phyloP scores from a whole-genome alignment of 2,329 filamentous ascomycete genomes.

The Botrytis tulipae region DNA sequence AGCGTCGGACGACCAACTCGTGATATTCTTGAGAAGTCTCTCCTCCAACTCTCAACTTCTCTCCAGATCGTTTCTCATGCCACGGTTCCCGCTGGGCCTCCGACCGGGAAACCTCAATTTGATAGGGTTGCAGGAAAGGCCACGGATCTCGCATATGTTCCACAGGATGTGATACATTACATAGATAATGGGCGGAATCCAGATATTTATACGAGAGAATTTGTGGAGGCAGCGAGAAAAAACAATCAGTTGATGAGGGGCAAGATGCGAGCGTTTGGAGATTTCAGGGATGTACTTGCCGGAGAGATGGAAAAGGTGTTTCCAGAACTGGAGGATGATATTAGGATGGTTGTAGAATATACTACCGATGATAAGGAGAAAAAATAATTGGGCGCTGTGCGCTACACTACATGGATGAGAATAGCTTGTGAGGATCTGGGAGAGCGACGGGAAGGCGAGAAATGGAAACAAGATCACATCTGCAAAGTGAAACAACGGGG shows the following conservation, averaged over 20 bases:
- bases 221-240: constrained; percentile 65
- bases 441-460: neutral
- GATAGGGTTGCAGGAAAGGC: constrained; percentile 2
- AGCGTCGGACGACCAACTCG: constrained; percentile 47
- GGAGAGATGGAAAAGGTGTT: constrained; percentile 36
- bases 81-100: constrained; percentile 31
- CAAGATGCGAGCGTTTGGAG: constrained; percentile 59
- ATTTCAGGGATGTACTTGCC: constrained; percentile 62
- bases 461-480: neutral
- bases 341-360: constrained; percentile 32
- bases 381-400: neutral
- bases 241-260: constrained; percentile 66
- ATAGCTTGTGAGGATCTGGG: neutral
- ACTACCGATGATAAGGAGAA: constrained; percentile 23
- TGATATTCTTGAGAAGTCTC: constrained; percentile 52
- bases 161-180: constrained; percentile 64
- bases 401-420: neutral
- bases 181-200: constrained; percentile 71
- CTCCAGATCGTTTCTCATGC: constrained; percentile 30
- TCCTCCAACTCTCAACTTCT: constrained; percentile 15
- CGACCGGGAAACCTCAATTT: constrained; percentile 37
- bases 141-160: constrained; percentile 50
- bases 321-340: constrained; percentile 37
- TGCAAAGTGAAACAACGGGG: neutral
- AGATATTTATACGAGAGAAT: constrained; percentile 72